Base-by-base conservation (phyloP, 768 basidiomycete species). In the Solioccasus polychromus region DNA sequence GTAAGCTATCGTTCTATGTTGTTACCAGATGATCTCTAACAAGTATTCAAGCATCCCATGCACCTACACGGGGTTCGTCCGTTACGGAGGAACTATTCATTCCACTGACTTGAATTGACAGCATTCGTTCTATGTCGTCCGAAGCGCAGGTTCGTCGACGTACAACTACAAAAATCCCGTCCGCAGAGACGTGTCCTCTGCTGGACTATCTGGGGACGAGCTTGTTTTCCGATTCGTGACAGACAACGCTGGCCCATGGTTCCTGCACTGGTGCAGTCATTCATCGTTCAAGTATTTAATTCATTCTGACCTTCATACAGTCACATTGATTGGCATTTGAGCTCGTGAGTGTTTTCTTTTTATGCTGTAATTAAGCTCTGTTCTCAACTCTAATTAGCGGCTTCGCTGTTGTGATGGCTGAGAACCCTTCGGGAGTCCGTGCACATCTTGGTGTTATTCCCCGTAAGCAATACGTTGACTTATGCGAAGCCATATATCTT, bases 221-320 rank as follows among this genome's bases (percentile, higher is more conserved):
- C 71, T 76, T 34, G 70, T 74, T 8, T 64, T 85, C 28, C 74
- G 82, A 34, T 85, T 77, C 60, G 62, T 68, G 17, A 82, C 82
- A 3, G 78, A 85, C 52, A 85, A 86, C 58, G 67, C 80, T 1
- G 83, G 84, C 6, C 73, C 77, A 10, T 82, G 79, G 76, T 66
- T 75, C 50, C 48, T 74, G 32, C 74, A 75, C 45, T 75, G 63
- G 63, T 64, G 44, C 25, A 23, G 28, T 15, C 9, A n/a, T 14
- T 42, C 17, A 15, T 39, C 11, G n/a, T 35, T 4, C 26, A 14
- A 15, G 5, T 9, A n/a, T 8, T 15, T 7, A 12, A 7, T 28
- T 12, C 8, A 28, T 12, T 7, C 8, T 15, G 14, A 32, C 5
- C n/a, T n/a, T 7, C 7, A 15, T 22, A 44, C 26, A 63, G 63